phyloP scores from a whole-genome alignment of 495 filamentous ascomycete genomes.

The Cercophora sp. region DNA sequence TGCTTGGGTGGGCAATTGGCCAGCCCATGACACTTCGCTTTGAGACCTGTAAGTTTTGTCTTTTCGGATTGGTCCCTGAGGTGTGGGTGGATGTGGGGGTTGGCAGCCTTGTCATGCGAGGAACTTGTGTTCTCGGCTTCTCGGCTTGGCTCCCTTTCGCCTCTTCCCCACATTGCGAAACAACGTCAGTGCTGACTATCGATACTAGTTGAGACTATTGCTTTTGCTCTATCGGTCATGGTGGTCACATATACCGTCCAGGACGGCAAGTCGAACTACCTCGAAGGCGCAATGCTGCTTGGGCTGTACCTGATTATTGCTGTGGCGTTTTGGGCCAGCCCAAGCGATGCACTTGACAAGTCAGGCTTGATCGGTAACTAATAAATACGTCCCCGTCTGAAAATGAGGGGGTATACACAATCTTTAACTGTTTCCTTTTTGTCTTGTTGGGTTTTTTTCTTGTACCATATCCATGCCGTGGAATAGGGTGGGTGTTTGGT shows the following conservation, averaged over 20 bases:
- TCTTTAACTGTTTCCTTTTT: too few relatives aligned
- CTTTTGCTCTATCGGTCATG: conserved; percentile 83
- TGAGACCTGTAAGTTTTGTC: conserved; percentile 51
- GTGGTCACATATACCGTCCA: conserved; percentile 91
- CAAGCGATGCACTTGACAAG: conserved; percentile 52
- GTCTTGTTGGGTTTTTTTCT: too few relatives aligned
- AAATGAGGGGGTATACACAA: too few relatives aligned
- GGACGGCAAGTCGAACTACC: conserved; percentile 92
- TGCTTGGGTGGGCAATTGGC: conserved; percentile 79
- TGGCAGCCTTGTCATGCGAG: not conserved
- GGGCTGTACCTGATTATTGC: conserved; percentile 76
- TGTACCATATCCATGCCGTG: too few relatives aligned
- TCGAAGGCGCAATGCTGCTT: conserved; percentile 80
- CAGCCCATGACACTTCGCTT: conserved; percentile 89
- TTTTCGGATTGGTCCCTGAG: not conserved
- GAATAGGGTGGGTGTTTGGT: too few relatives aligned
- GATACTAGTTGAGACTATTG: conserved; percentile 79
- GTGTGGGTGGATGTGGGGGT: too few relatives aligned
- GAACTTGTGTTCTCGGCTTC: not conserved
- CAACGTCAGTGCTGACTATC: too few relatives aligned
- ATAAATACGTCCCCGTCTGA: not conserved
- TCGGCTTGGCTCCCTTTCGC: not conserved
- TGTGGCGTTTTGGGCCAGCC: conserved; percentile 85
- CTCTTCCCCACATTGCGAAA: not conserved
- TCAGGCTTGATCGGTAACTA: too few relatives aligned